Evolutionary conservation across 2,329 filamentous ascomycete species (phyloP), one percentile per base, ranked within the genome.

Genomic region (Dichotomopilus funicola): DNA sequence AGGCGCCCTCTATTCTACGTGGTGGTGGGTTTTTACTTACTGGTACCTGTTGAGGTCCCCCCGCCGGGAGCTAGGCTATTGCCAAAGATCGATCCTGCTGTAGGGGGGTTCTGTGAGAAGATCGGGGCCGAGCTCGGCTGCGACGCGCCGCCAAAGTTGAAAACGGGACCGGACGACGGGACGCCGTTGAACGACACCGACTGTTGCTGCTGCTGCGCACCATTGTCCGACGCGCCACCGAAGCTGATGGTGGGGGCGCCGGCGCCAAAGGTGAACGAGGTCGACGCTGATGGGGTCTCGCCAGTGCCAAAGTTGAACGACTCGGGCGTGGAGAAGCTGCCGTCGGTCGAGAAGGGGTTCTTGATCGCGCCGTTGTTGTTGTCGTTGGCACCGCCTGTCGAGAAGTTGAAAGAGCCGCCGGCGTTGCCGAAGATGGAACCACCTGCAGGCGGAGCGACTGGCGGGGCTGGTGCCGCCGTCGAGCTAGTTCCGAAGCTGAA

Each of bases 221-320:
- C 49, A 12, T 53, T 54, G 40, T 59, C 60, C 12, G 61, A 57
- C 8, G 68, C 66, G 36, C 66, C 70, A 31, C 70, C 68, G 56
- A 77, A 75, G 65, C 65, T 75, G 63, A 76, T 72, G 9, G 63
- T 61, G 8, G 73, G 67, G 40, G 69, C 36, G 19, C 59, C 45
- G 35, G 53, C 38, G 44, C 62, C 63, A 46, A 64, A 68, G 3
- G 53, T 54, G 51, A 67, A 69, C 13, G 64, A 60, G 31, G 59
- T 54, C 12, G 60, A 55, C 41, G 61, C 51, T 5, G 63, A 59
- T 13, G 62, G 59, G 38, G 61, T 55, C 13, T 61, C 61, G 61
- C 73, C 72, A 7, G 65, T 54, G 19, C 73, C 75, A 61, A 78
- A 78, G 57, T 66, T 70, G 59, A 73, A 70, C n/a, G 67, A 66